Evolutionary conservation across 768 basidiomycete genomes (phyloP), one percentile per base, ranked within the genome.

Genomic region (Asterophora lycoperdoides): DNA sequence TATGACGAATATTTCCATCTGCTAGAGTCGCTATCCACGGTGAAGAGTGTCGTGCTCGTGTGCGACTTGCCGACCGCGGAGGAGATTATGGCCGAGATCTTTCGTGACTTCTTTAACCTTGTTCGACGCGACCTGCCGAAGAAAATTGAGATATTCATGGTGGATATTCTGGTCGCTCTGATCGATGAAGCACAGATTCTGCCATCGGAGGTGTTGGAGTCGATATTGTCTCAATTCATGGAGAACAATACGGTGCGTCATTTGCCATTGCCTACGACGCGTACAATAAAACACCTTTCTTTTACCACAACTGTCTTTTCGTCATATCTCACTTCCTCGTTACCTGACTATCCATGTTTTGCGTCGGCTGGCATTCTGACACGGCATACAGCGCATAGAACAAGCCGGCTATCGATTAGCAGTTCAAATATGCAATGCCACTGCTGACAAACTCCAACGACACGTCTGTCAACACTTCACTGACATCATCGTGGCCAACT

Each of bases 1-100:
- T 95, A 92, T 64, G 81, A 84, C 48, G 86, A 97, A 66, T 98
- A 96, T 67, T 95, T 86, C 59, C 92, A 93, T 61, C 78, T 97
- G n/a, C 78, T 98, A 23, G 93, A 98, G 59, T 91, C 86, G 19
- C 75, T 99, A 19, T 89, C 93, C 1, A 89, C 88, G 29, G 93
- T 97, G 61, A 97, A 97, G 77, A 91, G 87, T 57, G 86, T 96
- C 26, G 91, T 93, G 10, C 79, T 98, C 57, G 84, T 96, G 13
- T 93, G 91, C 67, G 95, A 98, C 67, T 78, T 97, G 11, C 89
- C 86, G 3, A 81, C 81, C 30, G 82, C 84, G 9, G 95, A 97
- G 51, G 87, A 92, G 42, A 78, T 96, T 52, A 82, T 93, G 72
- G 64, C 70, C 44, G 84, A 89, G 35, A 80, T 92, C 52, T 97